Evolutionary conservation across 345 rosid genomes (phyloP), one percentile per base, ranked within the genome.

Genomic region (Camelina neglecta): DNA sequence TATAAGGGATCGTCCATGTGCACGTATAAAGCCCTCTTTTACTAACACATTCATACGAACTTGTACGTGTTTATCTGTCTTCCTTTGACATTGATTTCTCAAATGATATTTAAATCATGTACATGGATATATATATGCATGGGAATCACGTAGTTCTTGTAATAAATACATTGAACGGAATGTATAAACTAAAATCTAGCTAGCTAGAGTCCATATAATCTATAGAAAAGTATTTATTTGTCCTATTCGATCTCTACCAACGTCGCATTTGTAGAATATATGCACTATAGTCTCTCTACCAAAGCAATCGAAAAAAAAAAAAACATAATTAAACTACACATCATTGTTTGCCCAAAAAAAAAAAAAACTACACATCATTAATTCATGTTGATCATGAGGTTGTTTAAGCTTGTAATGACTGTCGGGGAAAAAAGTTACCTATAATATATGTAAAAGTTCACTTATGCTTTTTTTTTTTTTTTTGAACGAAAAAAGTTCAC

Each of bases 1-100:
- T 57, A 57, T 21, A 33, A 8, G 72, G 72, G n/a, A 66, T 47
- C 60, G 60, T 65, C 77, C 72, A 74, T 74, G 78, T 74, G 78
- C 59, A 56, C 38, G 20, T 39, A 29, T 45, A 23, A 31, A 62
- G 29, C 23, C 44, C 31, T 51, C 16, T 33, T 73, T 55, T 13
- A 33, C 4, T 20, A 11, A 18, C 59, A 74, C 20, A 45, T 63
- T 44, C 64, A 54, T 55, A 33, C 65, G 49, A 65, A 65, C n/a
- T 47, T 65, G 39, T 65, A 65, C 66, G 41, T 74, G 59, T 47
- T 64, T 55, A 42, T 33, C 13, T 47, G 9, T 39, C 59, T 57
- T 45, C 13, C 71, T 65, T 74, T 57, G 72, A 65, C 59, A 23
- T 57, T 18, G 57, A 45, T 47, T 9, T 11, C 29, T 64, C 12